Conservation (phyloP, 2,329 filamentous ascomycete species). For the Colletotrichum noveboracense region DNA sequence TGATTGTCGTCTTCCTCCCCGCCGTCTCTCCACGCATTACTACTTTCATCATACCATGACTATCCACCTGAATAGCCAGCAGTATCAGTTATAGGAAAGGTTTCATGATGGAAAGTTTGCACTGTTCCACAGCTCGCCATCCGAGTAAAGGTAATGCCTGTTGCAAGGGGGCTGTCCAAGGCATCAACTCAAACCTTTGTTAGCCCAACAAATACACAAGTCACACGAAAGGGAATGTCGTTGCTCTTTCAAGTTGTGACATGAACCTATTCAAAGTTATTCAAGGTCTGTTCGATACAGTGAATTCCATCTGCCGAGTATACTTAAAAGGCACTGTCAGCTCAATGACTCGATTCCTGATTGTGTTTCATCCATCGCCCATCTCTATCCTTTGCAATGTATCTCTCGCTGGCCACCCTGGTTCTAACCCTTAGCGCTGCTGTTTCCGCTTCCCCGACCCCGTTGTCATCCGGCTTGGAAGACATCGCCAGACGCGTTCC, state of each 20-base stretch:
- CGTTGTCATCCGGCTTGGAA: not conserved
- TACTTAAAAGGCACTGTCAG: not conserved
- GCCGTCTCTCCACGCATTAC: too few relatives aligned
- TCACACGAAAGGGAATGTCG: not conserved
- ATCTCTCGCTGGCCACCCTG: not conserved
- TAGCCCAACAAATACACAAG: not conserved
- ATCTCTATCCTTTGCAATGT: not conserved
- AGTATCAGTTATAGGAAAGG: not conserved
- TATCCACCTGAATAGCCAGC: not conserved
- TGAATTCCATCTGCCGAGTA: not conserved
- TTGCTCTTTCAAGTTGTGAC: not conserved
- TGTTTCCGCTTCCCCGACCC: not conserved
- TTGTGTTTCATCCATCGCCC: not conserved
- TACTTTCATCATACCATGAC: not conserved
- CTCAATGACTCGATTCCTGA: not conserved
- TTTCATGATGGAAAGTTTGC: not conserved
- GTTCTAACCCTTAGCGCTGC: not conserved
- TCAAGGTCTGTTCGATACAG: not conserved
- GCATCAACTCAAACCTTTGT: not conserved
- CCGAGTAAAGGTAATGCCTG: not conserved
- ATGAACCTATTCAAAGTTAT: not conserved
- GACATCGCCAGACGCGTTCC: not conserved
- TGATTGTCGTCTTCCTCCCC: too few relatives aligned
- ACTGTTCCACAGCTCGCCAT: not conserved
- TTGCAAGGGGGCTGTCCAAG: not conserved